Percentiles rank a stretch among this genome's conserved stretches.
phyloP scores from a whole-genome alignment of 495 filamentous ascomycete species.

The Ascodesmis nigricans region DNA sequence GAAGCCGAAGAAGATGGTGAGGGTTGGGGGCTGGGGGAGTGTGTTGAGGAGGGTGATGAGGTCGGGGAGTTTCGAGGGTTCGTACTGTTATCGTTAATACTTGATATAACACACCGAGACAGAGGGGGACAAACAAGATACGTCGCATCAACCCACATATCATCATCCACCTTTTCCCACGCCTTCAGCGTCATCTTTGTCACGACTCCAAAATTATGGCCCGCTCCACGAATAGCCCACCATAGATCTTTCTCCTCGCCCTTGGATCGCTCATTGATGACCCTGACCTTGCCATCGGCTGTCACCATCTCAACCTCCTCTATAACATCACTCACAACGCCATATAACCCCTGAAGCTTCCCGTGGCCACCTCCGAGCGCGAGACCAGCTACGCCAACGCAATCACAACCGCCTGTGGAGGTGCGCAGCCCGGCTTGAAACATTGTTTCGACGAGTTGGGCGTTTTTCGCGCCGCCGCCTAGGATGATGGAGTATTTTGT shows the following conservation, averaged over 20 bases:
- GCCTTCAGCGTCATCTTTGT: neutral
- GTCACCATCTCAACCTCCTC: slow-evolving; percentile 33
- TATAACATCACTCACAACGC: slow-evolving; percentile 37
- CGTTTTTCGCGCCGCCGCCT: slow-evolving; percentile 28
- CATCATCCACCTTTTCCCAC: neutral
- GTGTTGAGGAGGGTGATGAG: too few species aligned
- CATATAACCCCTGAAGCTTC: slow-evolving; percentile 34
- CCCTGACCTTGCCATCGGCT: slow-evolving; percentile 29
- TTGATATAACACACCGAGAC: neutral
- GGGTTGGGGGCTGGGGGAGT: too few species aligned
- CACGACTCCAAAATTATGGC: slow-evolving; percentile 42
- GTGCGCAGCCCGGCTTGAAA: slow-evolving; percentile 25
- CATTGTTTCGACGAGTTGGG: slow-evolving; percentile 22
- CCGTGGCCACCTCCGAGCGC: slow-evolving; percentile 42
- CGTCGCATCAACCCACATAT: slow-evolving; percentile 3
- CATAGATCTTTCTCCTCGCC: slow-evolving; percentile 28
- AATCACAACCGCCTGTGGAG: slow-evolving; percentile 34
- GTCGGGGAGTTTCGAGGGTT: too few species aligned
- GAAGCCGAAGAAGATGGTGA: too few species aligned
- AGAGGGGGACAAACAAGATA: slow-evolving; percentile 2
- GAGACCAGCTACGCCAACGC: slow-evolving; percentile 32
- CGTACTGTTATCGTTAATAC: too few species aligned
- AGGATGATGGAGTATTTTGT: too few species aligned
- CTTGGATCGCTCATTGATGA: slow-evolving; percentile 23
- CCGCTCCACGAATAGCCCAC: slow-evolving; percentile 37